Conservation (phyloP, 768 basidiomycete species). For the Lactarius indigo region DNA sequence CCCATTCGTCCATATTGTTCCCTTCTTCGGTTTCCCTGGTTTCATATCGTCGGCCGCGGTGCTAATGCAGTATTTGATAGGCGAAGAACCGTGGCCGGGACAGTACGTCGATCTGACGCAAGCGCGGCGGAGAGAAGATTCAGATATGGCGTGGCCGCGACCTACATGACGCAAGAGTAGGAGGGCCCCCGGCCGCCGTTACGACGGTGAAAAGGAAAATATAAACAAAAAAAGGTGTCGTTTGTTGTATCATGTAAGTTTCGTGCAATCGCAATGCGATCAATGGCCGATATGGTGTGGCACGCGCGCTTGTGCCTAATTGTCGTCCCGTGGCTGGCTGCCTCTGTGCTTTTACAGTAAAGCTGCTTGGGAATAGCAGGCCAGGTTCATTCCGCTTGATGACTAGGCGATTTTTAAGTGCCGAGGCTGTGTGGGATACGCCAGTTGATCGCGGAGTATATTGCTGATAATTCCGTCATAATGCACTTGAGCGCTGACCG, state of each 20-base stretch:
- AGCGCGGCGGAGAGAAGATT: constrained; percentile 49
- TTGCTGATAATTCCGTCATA: constrained; percentile 15
- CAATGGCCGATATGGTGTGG: constrained; percentile 4
- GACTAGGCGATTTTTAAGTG: not conserved
- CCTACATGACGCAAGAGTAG: constrained; percentile 42
- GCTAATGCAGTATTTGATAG: constrained; percentile 35
- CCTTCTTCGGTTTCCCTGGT: constrained; percentile 15
- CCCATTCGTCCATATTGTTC: not conserved
- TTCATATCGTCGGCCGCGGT: constrained; percentile 12
- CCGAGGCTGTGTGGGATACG: not conserved
- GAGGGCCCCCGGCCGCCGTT: not conserved
- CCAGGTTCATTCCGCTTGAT: not conserved
- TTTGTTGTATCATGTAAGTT: constrained; percentile 12
- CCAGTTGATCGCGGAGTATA: not conserved
- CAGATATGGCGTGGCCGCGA: constrained; percentile 67
- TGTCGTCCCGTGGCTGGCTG: not conserved
- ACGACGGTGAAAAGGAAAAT: not conserved
- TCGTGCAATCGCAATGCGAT: constrained; percentile 9
- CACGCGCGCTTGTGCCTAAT: constrained; percentile 12
- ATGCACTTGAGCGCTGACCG: constrained; percentile 2
- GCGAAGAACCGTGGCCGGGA: constrained; percentile 65
- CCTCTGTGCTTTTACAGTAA: not conserved
- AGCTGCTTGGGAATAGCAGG: not conserved
- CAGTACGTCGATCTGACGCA: constrained; percentile 75
- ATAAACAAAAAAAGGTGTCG: not conserved